Conservation (phyloP, 352 stramenopile genomes). For the Globisporangium nagaii region DNA sequence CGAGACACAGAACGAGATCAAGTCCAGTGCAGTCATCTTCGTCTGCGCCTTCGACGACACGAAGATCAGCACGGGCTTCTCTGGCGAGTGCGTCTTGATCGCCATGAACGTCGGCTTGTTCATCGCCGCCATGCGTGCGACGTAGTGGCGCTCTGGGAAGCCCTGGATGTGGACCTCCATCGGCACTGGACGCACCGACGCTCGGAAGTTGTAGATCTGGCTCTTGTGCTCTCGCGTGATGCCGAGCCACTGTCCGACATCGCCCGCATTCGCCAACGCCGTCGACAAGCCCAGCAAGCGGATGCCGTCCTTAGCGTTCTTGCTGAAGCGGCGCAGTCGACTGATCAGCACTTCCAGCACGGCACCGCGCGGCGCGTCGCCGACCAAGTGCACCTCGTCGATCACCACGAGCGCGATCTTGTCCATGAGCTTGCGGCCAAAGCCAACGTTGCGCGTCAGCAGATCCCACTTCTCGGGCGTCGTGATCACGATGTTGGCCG, state of each 20-base stretch:
- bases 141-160: constrained; percentile 96
- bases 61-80: constrained; percentile 96
- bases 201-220: constrained; percentile 92
- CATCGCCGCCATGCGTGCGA: constrained; percentile 98
- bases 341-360: constrained; percentile 91
- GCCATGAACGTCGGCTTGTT: constrained; percentile 99
- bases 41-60: constrained; percentile 98
- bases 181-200: constrained; percentile 94
- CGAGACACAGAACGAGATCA: constrained; percentile 92
- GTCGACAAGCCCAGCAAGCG: constrained; percentile 96
- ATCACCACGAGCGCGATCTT: constrained; percentile 91
- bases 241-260: constrained; percentile 97
- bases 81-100: constrained; percentile 93
- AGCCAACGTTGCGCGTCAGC: constrained; percentile 89
- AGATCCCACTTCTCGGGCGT: constrained; percentile 99
- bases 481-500: constrained; percentile 96
- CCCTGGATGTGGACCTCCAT: constrained; percentile 97
- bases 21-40: constrained; percentile 94
- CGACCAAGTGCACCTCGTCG: constrained; percentile 98
- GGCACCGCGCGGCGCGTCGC: constrained; percentile 91
- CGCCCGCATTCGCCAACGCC: constrained; percentile 93
- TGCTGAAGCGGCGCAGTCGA: constrained; percentile 59
- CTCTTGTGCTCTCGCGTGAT: constrained; percentile 74
- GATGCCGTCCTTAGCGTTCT: constrained; percentile 65
- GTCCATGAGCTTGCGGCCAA: constrained; percentile 62